Evolutionary conservation across 164 flowering plant species (phyloP), one percentile per base, ranked within the genome.

Genomic region (Akebia trifoliata): DNA sequence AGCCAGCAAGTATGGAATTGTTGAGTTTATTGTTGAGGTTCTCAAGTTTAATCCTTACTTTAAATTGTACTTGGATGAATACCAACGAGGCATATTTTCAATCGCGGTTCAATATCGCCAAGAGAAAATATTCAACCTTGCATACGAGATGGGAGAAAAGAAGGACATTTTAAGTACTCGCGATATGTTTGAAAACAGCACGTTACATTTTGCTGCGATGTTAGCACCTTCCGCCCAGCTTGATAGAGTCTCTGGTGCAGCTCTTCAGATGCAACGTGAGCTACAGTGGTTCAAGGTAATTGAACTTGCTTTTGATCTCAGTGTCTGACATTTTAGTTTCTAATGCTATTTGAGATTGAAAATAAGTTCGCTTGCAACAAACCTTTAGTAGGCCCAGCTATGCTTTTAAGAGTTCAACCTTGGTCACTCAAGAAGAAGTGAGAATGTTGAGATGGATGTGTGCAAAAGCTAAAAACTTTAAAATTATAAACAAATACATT

Each of bases 241-340:
- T 38, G 28, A 62, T 48, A 26, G 10, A 15, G 50, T 62, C 3
- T 62, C 70, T 17, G 70, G 74, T 20, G 61, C 67, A 25, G 74
- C 70, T 8, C 49, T 71, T 21, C 69, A 70, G 48, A 70, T 70
- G 70, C 74, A 70, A 48, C 49, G 74, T 15, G 74, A 70, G 36
- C 30, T 71, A 4, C 69, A 57, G 24, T 71, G 74, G 70, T 71
- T 46, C 17, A 34, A 66, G 74, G 69, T 70, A 36, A 12, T 6
- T 10, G 20, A 18, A 8, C 34, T 30, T 35, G n/a, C 1, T 26
- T 12, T 12, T 5, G n/a, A n/a, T n/a, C n/a, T n/a, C n/a, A n/a
- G n/a, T n/a, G n/a, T n/a, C n/a, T n/a, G n/a, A n/a, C n/a, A n/a
- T n/a, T n/a, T n/a, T n/a, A n/a, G n/a, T n/a, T n/a, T n/a, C n/a